Evolutionary conservation across 352 stramenopile genomes (phyloP), one percentile per base, ranked within the genome.

Genomic region (Phytophthora multivora): DNA sequence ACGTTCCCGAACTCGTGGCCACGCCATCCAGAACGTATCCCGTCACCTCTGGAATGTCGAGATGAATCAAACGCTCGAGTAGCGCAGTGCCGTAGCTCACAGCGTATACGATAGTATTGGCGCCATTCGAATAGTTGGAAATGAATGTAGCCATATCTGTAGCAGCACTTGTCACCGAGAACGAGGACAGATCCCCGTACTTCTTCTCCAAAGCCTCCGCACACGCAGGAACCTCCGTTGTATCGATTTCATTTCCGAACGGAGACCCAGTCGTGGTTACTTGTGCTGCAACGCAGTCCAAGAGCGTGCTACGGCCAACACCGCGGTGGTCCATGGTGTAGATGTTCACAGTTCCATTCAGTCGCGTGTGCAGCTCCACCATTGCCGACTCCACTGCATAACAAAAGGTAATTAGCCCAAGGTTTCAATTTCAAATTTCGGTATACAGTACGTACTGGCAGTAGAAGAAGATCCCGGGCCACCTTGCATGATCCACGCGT

Each of bases 281-380:
- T 16, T 47, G 40, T n/a, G 40, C 18, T 5, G 74, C 68, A 2
- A 71, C 61, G 42, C 74, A 83, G 21, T 71, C 42, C 3, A 83
- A 43, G 8, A 49, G 16, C 5, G 42, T 67, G 45, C 67, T 78
- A 0, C 74, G 67, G 12, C 74, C 74, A 2, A 67, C 78, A 49
- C 70, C 74, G 25, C 68, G 72, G 19, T 77, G 72, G 50, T 80
- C 68, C 68, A 77, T 77, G 16, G 72, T 80, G 59, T 78, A 80
- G 7, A 80, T 51, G 33, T 80, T 75, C 16, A 77, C 72, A 5
- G 40, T 31, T 47, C 64, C 61, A 18, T 55, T 13, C 7, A 75
- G 30, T 19, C 41, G 25, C n/a, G 48, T 31, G 42, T 71, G 52
- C 4, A 77, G 16, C 1, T 48, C 41, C 8, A 58, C 36, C 72